A percentile compares a stretch with the other conserved stretches of the same genome.
phyloP scores from a whole-genome alignment of 1,139 yeast genomes.

The Sugiyamaella paludigena region DNA sequence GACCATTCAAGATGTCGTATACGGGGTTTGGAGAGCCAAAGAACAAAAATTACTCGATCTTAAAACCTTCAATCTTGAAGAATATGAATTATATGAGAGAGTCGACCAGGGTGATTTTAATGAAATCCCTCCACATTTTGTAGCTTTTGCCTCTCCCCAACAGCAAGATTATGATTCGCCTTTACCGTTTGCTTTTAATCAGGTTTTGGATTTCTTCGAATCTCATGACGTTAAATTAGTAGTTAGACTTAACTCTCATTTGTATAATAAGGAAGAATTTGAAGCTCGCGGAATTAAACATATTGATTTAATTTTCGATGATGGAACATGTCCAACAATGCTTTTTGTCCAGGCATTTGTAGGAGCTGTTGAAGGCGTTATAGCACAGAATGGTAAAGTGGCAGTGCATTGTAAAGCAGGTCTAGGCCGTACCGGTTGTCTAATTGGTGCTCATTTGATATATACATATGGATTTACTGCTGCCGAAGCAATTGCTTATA shows the following conservation, averaged over 20 bases:
- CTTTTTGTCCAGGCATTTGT: conserved; percentile 87
- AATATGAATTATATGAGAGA: conserved; percentile 86
- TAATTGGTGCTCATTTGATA: conserved; percentile 93
- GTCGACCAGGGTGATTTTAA: conserved; percentile 98
- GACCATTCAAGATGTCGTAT: conserved; percentile 90
- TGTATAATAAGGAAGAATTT: conserved; percentile 82
- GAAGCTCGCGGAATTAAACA: conserved; percentile 82
- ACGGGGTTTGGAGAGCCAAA: conserved; percentile 98
- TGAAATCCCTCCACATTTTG: conserved; percentile 84
- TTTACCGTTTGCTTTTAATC: conserved; percentile 49
- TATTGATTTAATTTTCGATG: conserved; percentile 93
- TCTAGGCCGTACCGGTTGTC: conserved; percentile 93
- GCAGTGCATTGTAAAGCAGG: conserved; percentile 99
- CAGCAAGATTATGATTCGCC: conserved; percentile 49
- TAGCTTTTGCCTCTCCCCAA: conserved; percentile 97
- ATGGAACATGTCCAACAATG: conserved; percentile 96
- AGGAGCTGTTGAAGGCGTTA: conserved; percentile 91
- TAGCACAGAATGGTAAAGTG: conserved; percentile 79
- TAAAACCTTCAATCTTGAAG: conserved; percentile 85
- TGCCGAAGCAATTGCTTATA: conserved; percentile 90
- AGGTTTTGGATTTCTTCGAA: conserved; percentile 73
- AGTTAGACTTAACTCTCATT: conserved; percentile 85
- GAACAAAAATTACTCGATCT: conserved; percentile 86
- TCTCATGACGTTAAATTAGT: conserved; percentile 79
- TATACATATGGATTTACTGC: conserved; percentile 97